Percentiles rank a stretch among this genome's conserved stretches.
Conservation (phyloP, 148 eudicot species). For the Salicornia ramosissima region DNA sequence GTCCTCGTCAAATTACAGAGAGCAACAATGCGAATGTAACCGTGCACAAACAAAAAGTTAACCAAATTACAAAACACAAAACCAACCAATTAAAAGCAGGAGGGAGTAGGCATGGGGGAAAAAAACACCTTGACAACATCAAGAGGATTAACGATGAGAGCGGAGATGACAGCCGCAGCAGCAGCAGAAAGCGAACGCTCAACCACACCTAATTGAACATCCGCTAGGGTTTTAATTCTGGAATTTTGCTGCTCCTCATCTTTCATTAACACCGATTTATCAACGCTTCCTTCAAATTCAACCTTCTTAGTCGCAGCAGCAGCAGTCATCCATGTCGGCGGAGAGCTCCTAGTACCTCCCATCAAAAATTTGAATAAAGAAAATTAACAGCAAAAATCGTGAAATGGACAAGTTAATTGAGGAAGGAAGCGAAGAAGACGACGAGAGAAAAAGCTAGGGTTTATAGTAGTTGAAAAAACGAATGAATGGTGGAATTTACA, state of each 20-base stretch:
- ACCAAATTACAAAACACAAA: not conserved
- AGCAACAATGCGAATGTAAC: not conserved
- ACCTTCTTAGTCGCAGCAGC: constrained; percentile 42
- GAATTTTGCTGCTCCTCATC: constrained; percentile 12
- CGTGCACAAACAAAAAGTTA: not conserved
- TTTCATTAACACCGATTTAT: constrained; percentile 8
- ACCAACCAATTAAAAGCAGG: not conserved
- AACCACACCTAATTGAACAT: constrained; percentile 41
- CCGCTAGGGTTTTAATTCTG: constrained; percentile 19
- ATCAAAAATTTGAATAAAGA: constrained; percentile 3
- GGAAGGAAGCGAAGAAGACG: not conserved
- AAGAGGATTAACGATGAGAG: constrained; percentile 85
- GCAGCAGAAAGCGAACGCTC: constrained; percentile 75
- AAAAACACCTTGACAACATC: constrained; percentile 74
- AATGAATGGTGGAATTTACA: not conserved
- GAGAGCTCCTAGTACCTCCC: constrained; percentile 35
- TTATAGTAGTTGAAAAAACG: no score
- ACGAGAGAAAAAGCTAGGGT: not conserved
- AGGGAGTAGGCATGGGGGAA: not conserved
- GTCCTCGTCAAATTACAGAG: not conserved
- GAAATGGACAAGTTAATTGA: not conserved
- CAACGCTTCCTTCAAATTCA: constrained; percentile 32
- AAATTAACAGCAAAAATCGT: not conserved
- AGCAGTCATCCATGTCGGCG: constrained; percentile 43
- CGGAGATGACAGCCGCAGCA: constrained; percentile 83